Percentiles rank a stretch among this genome's conserved stretches.
These are phyloP conservation scores for Wickerhamiella alocasiicola DNA, from an alignment of 805 yeast genomes.

Conservation along the genomic window DNA sequence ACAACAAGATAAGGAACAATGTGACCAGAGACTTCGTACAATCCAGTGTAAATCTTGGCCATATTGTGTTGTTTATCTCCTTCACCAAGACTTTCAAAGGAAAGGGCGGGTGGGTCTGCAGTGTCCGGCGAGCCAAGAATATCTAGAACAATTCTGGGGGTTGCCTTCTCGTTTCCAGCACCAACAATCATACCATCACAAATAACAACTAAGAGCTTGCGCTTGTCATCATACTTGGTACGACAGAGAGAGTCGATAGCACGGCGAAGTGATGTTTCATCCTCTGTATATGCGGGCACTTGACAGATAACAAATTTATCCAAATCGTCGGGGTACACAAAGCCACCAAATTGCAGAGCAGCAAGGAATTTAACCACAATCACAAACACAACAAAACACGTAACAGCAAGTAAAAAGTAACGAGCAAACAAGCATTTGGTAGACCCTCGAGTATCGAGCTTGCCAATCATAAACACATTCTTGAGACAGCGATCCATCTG, in stretches of 20 bases:
- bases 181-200: constrained; percentile 54
- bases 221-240: constrained; percentile 43
- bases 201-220: constrained; percentile 41
- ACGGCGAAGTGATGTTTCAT: constrained; percentile 40
- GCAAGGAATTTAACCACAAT: constrained; percentile 31
- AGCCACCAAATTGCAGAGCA: constrained; percentile 30
- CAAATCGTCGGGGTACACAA: constrained; percentile 28
- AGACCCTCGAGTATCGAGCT: constrained; percentile 31
- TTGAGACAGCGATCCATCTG: constrained; percentile 28
- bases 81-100: constrained; percentile 47
- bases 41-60: constrained; percentile 52
- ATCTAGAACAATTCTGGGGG: constrained; percentile 43
- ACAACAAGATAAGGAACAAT: constrained; percentile 42
- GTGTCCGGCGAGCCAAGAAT: constrained; percentile 34
- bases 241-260: constrained; percentile 48
- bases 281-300: constrained; percentile 52
- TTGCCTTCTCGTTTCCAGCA: constrained; percentile 43
- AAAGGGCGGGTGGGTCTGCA: constrained; percentile 37
- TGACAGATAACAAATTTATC: constrained; percentile 32
- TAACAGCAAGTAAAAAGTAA: constrained; percentile 31
- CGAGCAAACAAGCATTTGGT: constrained; percentile 31
- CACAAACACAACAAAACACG: constrained; percentile 29
- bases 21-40: constrained; percentile 43
- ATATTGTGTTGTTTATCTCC: constrained; percentile 47
- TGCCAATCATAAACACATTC: constrained; percentile 32